Evolutionary conservation across 1,284 basidiomycete genomes (phyloP), one percentile per base, ranked within the genome.

Genomic region (Leccinum griseonigrum): DNA sequence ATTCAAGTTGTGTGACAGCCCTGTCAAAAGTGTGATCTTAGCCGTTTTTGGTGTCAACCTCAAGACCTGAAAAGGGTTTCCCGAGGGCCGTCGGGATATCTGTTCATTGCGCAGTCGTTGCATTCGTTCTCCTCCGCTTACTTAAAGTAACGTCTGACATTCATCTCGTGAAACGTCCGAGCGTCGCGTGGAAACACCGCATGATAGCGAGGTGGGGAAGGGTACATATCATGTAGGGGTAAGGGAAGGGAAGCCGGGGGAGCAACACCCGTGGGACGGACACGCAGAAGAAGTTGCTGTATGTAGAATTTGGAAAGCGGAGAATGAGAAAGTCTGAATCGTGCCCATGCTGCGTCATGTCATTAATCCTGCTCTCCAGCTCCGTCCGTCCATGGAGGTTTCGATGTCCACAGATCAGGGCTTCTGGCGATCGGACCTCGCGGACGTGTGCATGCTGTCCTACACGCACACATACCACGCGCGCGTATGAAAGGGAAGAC

Each of bases 131-230:
- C n/a, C 46, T 10, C 9, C n/a, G 18, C 18, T 36, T 34, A 56
- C 22, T 16, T 38, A 16, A 16, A 38, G 36, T 38, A 38, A 22
- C 32, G 14, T 48, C n/a, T 38, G 52, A 60, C 51, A 9, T 56
- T 32, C 11, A 18, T 38, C 40, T 36, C n/a, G 46, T 63, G 68
- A 67, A 70, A 72, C 69, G 22, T 59, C 69, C 68, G 68, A 65
- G 32, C 8, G 62, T 63, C 67, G 67, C 60, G 59, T 36, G 58
- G 57, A 60, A 65, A 40, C 40, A 46, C n/a, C n/a, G n/a, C 40
- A 46, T 46, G 40, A 46, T 46, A 46, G n/a, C n/a, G n/a, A 46
- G 40, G 40, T 5, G 40, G 40, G 40, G 40, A 50, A 50, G 26
- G 50, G 50, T 14, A 22, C 43, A 46, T n/a, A 28, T 48, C n/a